Evolutionary conservation across 2,329 filamentous ascomycete species (phyloP).

Genomic region (Pseudogymnoascus destructans): DNA sequence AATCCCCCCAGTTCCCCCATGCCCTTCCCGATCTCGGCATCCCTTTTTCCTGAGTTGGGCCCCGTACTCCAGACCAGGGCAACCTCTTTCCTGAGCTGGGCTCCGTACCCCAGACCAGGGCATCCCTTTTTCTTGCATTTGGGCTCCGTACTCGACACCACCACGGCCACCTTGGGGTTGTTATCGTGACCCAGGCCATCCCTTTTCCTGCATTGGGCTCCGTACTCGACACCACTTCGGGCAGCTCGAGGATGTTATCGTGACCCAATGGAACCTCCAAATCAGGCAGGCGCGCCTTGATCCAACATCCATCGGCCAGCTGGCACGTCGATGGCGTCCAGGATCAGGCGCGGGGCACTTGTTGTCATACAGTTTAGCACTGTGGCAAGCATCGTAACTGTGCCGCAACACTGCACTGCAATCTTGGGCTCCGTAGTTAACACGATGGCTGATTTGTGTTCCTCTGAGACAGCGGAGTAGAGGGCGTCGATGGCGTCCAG

Average conservation of each 20-base stretch:
- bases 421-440: neutral
- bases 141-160: neutral
- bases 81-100: neutral
- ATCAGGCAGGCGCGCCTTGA: neutral
- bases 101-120: neutral
- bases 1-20: neutral
- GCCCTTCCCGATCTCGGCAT: neutral
- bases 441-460: too few relatives aligned
- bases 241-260: neutral
- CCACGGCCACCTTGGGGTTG: too few relatives aligned
- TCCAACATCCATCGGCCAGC: neutral
- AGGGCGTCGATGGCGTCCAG: neutral
- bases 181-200: neutral
- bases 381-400: too few relatives aligned
- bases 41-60: neutral
- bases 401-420: too few relatives aligned
- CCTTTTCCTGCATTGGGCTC: neutral
- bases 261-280: neutral
- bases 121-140: neutral
- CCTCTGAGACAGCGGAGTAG: neutral
- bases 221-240: neutral
- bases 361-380: too few relatives aligned
- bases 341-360: neutral
- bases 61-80: neutral
- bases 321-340: neutral